phyloP scores from a whole-genome alignment of 495 filamentous ascomycete species.

The Pyronema omphalodes region DNA sequence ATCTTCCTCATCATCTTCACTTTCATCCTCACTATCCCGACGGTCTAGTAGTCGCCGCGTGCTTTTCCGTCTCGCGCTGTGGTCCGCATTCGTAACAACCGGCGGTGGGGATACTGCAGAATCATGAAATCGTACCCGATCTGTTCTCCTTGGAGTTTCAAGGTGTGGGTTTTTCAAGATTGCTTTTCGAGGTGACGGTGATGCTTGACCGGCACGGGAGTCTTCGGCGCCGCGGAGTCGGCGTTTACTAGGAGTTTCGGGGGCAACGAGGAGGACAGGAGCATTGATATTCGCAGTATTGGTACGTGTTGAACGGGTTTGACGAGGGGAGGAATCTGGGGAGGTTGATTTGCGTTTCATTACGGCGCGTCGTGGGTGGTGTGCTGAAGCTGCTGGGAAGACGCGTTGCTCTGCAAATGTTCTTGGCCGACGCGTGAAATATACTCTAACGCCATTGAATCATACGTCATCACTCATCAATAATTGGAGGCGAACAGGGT shows the following conservation, averaged over 20 bases:
- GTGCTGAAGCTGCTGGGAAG: too few species aligned
- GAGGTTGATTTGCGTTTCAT: too few species aligned
- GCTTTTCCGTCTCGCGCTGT: conserved; percentile 75
- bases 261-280: neutral
- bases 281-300: too few species aligned
- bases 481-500: too few species aligned
- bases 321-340: too few species aligned
- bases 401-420: too few species aligned
- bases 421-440: too few species aligned
- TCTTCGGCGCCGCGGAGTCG: conserved; percentile 3
- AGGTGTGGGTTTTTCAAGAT: conserved; percentile 1
- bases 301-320: too few species aligned
- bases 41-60: conserved; percentile 29
- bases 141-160: conserved; percentile 9
- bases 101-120: conserved; percentile 8
- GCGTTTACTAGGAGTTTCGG: conserved; percentile 20
- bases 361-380: too few species aligned
- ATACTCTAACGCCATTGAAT: too few species aligned
- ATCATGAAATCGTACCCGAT: conserved; percentile 11
- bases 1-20: conserved; percentile 40
- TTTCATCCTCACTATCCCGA: conserved; percentile 49
- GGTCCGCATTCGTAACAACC: conserved; percentile 41
- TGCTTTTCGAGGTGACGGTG: conserved; percentile 19
- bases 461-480: too few species aligned
- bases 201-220: conserved; percentile 4